phyloP scores from a whole-genome alignment of 2,329 filamentous ascomycete genomes.

The Apiospora pterosperma region DNA sequence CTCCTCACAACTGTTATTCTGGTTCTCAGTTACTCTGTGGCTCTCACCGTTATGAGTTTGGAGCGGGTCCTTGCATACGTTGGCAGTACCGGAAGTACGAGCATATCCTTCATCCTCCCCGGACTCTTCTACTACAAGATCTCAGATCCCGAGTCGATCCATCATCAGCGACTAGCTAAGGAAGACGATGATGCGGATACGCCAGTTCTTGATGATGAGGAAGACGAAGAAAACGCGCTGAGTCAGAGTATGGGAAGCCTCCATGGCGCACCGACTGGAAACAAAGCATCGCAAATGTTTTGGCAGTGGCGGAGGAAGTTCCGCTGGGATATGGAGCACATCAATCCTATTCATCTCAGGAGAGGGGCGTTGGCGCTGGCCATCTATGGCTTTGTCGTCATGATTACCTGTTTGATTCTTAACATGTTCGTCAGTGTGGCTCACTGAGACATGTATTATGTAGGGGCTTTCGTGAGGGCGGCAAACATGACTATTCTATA shows the following conservation, averaged over 20 bases:
- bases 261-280: constrained; percentile 22
- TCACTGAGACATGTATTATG: constrained; percentile 40
- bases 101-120: constrained; percentile 94
- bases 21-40: constrained; percentile 78
- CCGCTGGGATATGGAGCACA: constrained; percentile 58
- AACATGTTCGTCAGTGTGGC: constrained; percentile 76
- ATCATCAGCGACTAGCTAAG: constrained; percentile 84
- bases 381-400: constrained; percentile 81
- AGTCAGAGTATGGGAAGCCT: constrained; percentile 37
- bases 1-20: constrained; percentile 84
- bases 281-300: constrained; percentile 32
- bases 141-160: constrained; percentile 78
- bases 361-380: constrained; percentile 72
- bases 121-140: constrained; percentile 99
- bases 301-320: constrained; percentile 54
- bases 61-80: constrained; percentile 94
- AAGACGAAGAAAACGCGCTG: constrained; percentile 44
- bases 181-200: constrained; percentile 84
- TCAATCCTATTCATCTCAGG: constrained; percentile 65
- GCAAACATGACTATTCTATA: background rate
- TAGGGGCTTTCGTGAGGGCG: background rate
- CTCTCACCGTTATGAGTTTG: constrained; percentile 85
- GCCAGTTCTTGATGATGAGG: constrained; percentile 35
- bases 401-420: constrained; percentile 81
- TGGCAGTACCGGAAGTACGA: constrained; percentile 88